These are phyloP conservation scores for Spathaspora sp. DNA, from an alignment of 1,139 yeast genomes.

Conservation along the genomic window DNA sequence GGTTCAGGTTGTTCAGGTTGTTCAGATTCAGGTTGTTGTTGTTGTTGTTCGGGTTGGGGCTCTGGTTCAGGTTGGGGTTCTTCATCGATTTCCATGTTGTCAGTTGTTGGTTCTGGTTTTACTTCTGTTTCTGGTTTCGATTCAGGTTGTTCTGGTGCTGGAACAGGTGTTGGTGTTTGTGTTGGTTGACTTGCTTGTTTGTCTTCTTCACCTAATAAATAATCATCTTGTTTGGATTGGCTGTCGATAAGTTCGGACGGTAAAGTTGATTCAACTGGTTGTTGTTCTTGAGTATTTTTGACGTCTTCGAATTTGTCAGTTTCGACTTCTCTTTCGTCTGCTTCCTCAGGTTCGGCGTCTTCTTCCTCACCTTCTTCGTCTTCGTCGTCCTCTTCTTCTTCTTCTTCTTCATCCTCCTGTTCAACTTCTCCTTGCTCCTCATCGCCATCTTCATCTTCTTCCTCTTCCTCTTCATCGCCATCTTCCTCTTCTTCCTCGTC, in stretches of 20 bases:
- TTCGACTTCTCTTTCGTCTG: constrained; percentile 19
- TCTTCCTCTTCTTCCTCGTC: constrained; percentile 28
- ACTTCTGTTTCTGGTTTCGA: constrained; percentile 9
- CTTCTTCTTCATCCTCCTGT: constrained; percentile 17
- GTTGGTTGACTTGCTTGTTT: neutral
- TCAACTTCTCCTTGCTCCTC: constrained; percentile 20
- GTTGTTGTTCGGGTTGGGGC: neutral
- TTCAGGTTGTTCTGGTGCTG: constrained; percentile 4
- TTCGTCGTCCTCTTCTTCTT: constrained; percentile 19
- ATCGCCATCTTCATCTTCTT: constrained; percentile 18
- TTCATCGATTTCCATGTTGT: constrained; percentile 7
- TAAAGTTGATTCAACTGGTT: constrained; percentile 8
- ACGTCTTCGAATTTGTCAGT: constrained; percentile 22
- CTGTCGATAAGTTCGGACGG: constrained; percentile 8
- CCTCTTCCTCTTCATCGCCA: constrained; percentile 23
- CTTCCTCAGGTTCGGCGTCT: constrained; percentile 25
- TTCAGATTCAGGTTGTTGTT: neutral
- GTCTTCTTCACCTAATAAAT: constrained; percentile 11
- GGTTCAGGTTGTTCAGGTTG: neutral
- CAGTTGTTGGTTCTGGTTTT: neutral
- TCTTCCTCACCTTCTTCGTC: constrained; percentile 22
- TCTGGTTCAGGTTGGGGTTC: no score
- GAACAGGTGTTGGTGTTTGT: neutral
- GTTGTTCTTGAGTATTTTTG: constrained; percentile 16
- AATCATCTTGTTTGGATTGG: constrained; percentile 10